Evolutionary conservation across 164 flowering plant species (phyloP).

Genomic region (Euptelea pleiosperma): DNA sequence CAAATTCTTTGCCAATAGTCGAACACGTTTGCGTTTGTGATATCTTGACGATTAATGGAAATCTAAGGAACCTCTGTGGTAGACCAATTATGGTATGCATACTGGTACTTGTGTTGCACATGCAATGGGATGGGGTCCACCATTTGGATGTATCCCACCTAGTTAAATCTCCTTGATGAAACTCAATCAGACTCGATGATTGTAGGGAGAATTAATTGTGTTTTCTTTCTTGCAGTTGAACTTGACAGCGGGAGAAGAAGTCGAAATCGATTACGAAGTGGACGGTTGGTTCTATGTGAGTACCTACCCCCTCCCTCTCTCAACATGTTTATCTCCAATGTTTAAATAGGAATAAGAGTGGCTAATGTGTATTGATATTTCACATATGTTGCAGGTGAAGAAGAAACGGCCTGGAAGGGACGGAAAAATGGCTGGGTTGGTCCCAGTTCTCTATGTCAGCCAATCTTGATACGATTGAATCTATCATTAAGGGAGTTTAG

Average conservation of each 20-base stretch:
- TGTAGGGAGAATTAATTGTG: neutral
- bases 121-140: too few relatives aligned
- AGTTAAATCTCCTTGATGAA: neutral
- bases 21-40: too few relatives aligned
- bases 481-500: too few relatives aligned
- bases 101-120: too few relatives aligned
- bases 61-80: too few relatives aligned
- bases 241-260: constrained; percentile 91
- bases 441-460: constrained; percentile 89
- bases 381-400: constrained; percentile 65
- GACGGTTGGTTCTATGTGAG: constrained; percentile 99
- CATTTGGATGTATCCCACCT: neutral
- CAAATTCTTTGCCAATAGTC: too few relatives aligned
- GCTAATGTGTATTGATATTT: constrained; percentile 4
- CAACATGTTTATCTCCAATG: neutral
- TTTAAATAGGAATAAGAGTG: neutral
- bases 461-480: constrained; percentile 47
- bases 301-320: constrained; percentile 5
- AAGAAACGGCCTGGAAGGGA: constrained; percentile 97
- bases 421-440: constrained; percentile 94
- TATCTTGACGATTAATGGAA: neutral
- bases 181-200: too few relatives aligned
- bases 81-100: neutral
- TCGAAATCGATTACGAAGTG: constrained; percentile 92
- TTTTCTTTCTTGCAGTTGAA: constrained; percentile 68